These are phyloP conservation scores for Ustilago xerochloae DNA, from an alignment of 1,284 basidiomycete genomes.

Conservation along the genomic window DNA sequence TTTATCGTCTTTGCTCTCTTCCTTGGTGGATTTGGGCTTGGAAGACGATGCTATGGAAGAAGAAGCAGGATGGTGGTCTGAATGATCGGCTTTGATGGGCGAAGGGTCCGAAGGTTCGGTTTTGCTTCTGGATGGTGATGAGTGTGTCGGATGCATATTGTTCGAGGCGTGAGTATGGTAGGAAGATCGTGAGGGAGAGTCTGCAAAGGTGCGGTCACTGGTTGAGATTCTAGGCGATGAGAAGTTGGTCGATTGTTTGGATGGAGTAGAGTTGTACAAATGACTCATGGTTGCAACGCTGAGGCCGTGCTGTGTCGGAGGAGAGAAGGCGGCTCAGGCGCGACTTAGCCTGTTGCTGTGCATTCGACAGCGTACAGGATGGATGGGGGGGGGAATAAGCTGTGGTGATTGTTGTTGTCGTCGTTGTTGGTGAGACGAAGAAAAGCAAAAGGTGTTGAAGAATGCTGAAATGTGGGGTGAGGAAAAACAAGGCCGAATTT, in stretches of 20 bases:
- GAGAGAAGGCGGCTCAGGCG: too few species aligned
- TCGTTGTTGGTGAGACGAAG: too few species aligned
- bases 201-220: constrained; percentile 8
- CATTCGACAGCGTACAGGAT: too few species aligned
- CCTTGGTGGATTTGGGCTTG: constrained; percentile 2
- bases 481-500: not conserved
- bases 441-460: too few species aligned
- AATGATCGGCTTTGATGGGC: constrained; percentile 36
- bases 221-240: constrained; percentile 10
- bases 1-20: constrained; percentile 31
- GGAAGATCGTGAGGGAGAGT: constrained; percentile 6
- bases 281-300: constrained; percentile 11
- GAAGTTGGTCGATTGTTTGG: not conserved
- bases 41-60: constrained; percentile 8
- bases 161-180: not conserved
- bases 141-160: not conserved
- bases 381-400: too few species aligned
- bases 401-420: too few species aligned
- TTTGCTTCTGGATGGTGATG: constrained; percentile 14
- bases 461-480: too few species aligned
- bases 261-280: constrained; percentile 4
- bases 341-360: too few species aligned
- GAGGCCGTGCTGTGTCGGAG: too few species aligned
- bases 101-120: constrained; percentile 31
- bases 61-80: not conserved